phyloP scores from a whole-genome alignment of 108 stramenopile species.

The Conticribra weissflogii region DNA sequence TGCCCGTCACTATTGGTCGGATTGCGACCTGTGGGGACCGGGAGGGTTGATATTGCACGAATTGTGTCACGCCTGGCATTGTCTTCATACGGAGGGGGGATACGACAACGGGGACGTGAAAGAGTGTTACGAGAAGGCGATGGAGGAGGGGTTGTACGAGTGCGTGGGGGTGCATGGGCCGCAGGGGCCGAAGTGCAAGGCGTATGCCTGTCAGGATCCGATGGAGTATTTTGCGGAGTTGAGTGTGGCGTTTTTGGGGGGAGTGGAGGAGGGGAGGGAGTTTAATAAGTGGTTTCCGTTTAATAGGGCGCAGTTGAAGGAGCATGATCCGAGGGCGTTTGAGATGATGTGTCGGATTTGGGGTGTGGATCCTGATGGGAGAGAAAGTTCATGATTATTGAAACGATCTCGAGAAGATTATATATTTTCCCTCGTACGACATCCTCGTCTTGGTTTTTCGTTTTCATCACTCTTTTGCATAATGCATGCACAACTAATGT shows the following conservation, averaged over 20 bases:
- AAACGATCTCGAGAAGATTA: too few relatives aligned
- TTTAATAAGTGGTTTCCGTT: constrained; percentile 94
- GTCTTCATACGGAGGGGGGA: constrained; percentile 59
- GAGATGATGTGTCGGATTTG: constrained; percentile 70
- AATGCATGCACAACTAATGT: too few relatives aligned
- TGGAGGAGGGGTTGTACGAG: constrained; percentile 85
- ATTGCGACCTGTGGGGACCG: constrained; percentile 76
- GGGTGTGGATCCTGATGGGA: constrained; percentile 50
- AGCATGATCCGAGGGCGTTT: constrained; percentile 88
- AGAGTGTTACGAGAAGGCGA: constrained; percentile 72
- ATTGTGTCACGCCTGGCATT: constrained; percentile 87
- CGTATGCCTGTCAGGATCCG: constrained; percentile 84
- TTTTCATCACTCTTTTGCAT: too few relatives aligned
- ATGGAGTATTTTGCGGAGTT: constrained; percentile 95
- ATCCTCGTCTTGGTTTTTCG: too few relatives aligned
- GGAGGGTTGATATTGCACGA: constrained; percentile 88
- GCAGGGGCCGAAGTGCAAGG: constrained; percentile 58
- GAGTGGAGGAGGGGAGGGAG: constrained; percentile 57
- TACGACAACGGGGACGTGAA: constrained; percentile 76
- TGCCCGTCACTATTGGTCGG: constrained; percentile 55
- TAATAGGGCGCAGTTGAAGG: constrained; percentile 71
- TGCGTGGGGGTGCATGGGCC: constrained; percentile 70
- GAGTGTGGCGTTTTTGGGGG: constrained; percentile 85
- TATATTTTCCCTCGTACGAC: too few relatives aligned
- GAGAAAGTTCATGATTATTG: neutral